Conservation (phyloP, 2,329 filamentous ascomycete species). For the Xylariales sp. region DNA sequence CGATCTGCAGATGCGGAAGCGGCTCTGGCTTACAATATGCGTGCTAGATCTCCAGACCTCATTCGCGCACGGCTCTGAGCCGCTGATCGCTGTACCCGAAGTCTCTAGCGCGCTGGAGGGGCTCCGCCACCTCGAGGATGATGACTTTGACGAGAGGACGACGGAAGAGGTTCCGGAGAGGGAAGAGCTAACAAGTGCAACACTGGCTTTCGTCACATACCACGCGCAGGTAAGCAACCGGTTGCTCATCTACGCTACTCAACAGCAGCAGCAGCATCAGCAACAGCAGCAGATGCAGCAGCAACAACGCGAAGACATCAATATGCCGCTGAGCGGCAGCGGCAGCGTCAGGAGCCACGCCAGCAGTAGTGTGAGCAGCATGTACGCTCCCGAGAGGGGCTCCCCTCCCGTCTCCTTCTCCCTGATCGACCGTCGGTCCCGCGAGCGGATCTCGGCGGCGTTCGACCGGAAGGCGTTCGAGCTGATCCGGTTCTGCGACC, state of each 20-base stretch:
- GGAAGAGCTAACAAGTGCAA: constrained; percentile 21
- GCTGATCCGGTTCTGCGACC: constrained; percentile 21
- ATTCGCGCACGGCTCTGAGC: constrained; percentile 13
- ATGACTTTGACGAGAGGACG: constrained; percentile 17
- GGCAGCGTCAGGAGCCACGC: too few relatives aligned
- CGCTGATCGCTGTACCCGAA: constrained; percentile 15
- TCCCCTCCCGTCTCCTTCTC: too few relatives aligned
- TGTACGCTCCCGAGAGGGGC: too few relatives aligned
- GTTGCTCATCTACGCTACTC: constrained; percentile 14
- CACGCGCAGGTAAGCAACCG: constrained; percentile 15
- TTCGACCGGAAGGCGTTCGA: constrained; percentile 14
- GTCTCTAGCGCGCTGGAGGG: constrained; percentile 7
- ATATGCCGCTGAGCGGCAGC: too few relatives aligned
- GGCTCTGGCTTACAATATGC: constrained; percentile 18
- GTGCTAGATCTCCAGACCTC: constrained; percentile 16
- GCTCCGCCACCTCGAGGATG: constrained; percentile 17
- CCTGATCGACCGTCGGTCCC: too few relatives aligned
- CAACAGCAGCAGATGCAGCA: too few relatives aligned
- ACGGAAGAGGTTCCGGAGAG: constrained; percentile 9
- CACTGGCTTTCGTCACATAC: constrained; percentile 22
- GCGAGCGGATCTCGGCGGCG: too few relatives aligned
- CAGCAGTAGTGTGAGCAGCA: too few relatives aligned
- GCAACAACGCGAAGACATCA: too few relatives aligned
- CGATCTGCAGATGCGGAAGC: constrained; percentile 13
- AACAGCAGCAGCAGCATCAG: constrained; percentile 9